phyloP scores from a whole-genome alignment of 1,139 yeast species.

The Lodderomyces jiufengensis region DNA sequence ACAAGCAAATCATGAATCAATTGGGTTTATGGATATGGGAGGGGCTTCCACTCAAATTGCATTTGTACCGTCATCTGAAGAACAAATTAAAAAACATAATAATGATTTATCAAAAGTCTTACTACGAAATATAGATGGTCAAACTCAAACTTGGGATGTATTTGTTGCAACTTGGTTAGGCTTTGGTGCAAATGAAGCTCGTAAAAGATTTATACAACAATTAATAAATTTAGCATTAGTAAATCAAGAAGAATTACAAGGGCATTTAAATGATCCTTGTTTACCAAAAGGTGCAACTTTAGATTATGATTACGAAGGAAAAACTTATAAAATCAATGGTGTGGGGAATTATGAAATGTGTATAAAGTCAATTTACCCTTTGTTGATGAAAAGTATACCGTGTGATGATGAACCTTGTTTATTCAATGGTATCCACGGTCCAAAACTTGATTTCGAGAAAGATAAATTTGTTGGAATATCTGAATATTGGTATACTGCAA shows the following conservation, averaged over 20 bases:
- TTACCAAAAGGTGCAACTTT: slow-evolving; percentile 58
- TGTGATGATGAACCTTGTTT: slow-evolving; percentile 72
- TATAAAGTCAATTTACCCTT: slow-evolving; percentile 63
- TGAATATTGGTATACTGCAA: slow-evolving; percentile 84
- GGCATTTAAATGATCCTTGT: slow-evolving; percentile 61
- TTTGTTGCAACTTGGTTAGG: slow-evolving; percentile 84
- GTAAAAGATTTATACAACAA: slow-evolving; percentile 58
- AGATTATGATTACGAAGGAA: slow-evolving; percentile 38
- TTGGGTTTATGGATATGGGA: slow-evolving; percentile 89
- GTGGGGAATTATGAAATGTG: slow-evolving; percentile 70
- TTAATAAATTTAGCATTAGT: slow-evolving; percentile 31
- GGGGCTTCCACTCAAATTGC: slow-evolving; percentile 85
- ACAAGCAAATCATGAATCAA: slow-evolving; percentile 42
- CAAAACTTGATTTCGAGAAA: slow-evolving; percentile 61
- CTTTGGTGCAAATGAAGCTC: slow-evolving; percentile 80
- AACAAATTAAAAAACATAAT: slow-evolving; percentile 51
- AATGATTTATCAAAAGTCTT: slow-evolving; percentile 61
- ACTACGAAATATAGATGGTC: slow-evolving; percentile 59
- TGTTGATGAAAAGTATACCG: slow-evolving; percentile 66
- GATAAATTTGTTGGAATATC: slow-evolving; percentile 78
- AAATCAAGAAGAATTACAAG: slow-evolving; percentile 17
- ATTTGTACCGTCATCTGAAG: slow-evolving; percentile 58
- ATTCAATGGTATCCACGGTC: slow-evolving; percentile 80
- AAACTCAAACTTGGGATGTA: slow-evolving; percentile 61
- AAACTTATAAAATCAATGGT: slow-evolving; percentile 51